Percentiles rank a stretch among this genome's conserved stretches.
These are phyloP conservation scores for Thinopyrum elongatum DNA, from an alignment of 176 grass and related monocot genomes.

Conservation along the genomic window DNA sequence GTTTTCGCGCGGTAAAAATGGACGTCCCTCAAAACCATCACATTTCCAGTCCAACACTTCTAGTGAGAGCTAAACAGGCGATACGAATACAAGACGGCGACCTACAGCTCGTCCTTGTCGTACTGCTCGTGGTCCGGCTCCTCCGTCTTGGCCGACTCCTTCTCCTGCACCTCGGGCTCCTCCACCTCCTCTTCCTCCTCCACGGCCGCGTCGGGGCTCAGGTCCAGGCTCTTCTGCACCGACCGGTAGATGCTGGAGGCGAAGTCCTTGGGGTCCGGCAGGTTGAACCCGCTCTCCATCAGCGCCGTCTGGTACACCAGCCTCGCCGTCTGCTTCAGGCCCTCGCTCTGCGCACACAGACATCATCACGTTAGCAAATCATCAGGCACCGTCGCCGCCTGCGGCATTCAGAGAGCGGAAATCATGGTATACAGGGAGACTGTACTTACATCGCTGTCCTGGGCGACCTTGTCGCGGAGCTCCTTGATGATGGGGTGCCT, in stretches of 20 bases:
- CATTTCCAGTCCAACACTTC: constrained; percentile 4
- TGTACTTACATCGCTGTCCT: constrained; percentile 64
- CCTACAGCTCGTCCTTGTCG: constrained; percentile 89
- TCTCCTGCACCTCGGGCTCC: constrained; percentile 66
- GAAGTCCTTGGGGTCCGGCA: constrained; percentile 81
- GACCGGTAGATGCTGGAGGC: constrained; percentile 91
- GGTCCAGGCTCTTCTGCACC: constrained; percentile 92
- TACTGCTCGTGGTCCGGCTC: constrained; percentile 34
- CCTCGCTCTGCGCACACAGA: constrained; percentile 35
- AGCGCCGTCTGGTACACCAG: constrained; percentile 92
- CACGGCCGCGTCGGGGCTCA: constrained; percentile 50
- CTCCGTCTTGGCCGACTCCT: constrained; percentile 34
- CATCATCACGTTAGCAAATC: background rate
- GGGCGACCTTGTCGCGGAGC: constrained; percentile 79
- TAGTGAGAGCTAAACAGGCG: background rate
- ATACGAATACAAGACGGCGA: background rate
- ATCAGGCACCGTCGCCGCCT: background rate
- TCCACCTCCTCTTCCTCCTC: constrained; percentile 87
- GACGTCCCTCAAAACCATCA: constrained; percentile 32
- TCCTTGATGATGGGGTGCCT: constrained; percentile 97
- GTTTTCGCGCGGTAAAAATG: constrained; percentile 32
- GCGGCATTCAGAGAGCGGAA: too few species aligned
- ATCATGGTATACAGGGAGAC: background rate
- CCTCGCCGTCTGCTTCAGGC: constrained; percentile 66
- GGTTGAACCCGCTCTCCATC: constrained; percentile 91